Percentiles rank a stretch among this genome's conserved stretches.
Evolutionary conservation across 1,284 basidiomycete genomes (phyloP).

Genomic region (Cutaneotrichosporon dermatis): DNA sequence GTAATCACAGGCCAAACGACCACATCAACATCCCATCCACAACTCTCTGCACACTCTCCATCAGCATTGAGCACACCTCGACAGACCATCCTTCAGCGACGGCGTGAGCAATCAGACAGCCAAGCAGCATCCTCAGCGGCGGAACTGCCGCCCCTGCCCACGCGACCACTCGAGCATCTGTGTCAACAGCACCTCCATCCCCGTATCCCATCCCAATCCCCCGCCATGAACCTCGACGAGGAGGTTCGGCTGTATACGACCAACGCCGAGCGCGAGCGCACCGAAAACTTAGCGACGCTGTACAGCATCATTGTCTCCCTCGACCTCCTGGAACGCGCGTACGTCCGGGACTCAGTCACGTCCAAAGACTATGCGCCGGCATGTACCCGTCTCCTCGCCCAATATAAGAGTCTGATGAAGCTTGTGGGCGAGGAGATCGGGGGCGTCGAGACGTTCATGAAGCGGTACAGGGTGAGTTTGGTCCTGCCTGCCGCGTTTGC

Average conservation of each 20-base stretch:
- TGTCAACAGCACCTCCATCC: too few relatives aligned
- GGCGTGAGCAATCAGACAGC: too few relatives aligned
- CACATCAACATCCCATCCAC: too few relatives aligned
- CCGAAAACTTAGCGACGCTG: slow-evolving; percentile 81
- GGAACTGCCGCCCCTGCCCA: too few relatives aligned
- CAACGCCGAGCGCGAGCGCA: slow-evolving; percentile 83
- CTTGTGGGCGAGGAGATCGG: slow-evolving; percentile 77
- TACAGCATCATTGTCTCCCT: slow-evolving; percentile 87
- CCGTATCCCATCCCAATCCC: neutral
- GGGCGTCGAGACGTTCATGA: slow-evolving; percentile 88
- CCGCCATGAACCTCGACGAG: slow-evolving; percentile 63
- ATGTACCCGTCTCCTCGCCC: slow-evolving; percentile 83
- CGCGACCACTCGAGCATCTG: too few relatives aligned
- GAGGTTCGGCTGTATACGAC: slow-evolving; percentile 84
- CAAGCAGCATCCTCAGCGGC: too few relatives aligned
- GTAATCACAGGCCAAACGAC: too few relatives aligned
- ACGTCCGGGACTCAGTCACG: slow-evolving; percentile 85
- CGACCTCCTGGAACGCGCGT: slow-evolving; percentile 92
- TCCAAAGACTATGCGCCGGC: slow-evolving; percentile 94
- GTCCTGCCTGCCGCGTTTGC: neutral
- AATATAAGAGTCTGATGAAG: slow-evolving; percentile 96
- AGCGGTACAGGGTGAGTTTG: slow-evolving; percentile 68
- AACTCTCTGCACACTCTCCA: too few relatives aligned
- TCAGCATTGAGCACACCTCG: too few relatives aligned
- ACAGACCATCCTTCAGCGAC: too few relatives aligned